phyloP scores from a whole-genome alignment of 352 stramenopile species.

The Globisporangium apiculatum region DNA sequence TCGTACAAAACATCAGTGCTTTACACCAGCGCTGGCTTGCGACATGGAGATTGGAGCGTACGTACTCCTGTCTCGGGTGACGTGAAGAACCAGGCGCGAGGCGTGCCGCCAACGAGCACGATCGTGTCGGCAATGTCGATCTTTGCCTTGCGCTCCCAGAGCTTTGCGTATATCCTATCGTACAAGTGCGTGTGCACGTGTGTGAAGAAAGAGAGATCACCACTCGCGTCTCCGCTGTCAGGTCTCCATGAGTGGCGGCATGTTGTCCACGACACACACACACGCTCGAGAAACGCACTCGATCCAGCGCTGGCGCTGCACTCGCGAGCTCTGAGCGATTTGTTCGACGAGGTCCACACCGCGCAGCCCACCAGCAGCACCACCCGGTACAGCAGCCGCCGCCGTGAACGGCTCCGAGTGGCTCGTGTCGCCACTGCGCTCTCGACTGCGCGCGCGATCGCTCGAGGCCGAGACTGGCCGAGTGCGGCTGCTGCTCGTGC shows the following conservation, averaged over 20 bases:
- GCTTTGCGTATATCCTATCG: constrained; percentile 37
- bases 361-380: constrained; percentile 9
- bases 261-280: too few species aligned
- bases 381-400: background rate
- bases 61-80: constrained; percentile 43
- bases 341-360: constrained; percentile 49
- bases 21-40: too few species aligned
- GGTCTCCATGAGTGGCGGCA: too few species aligned
- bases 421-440: background rate
- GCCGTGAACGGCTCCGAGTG: background rate
- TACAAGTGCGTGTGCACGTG: background rate
- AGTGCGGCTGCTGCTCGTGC: background rate
- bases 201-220: background rate
- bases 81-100: constrained; percentile 54
- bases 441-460: background rate
- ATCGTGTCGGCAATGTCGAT: constrained; percentile 57
- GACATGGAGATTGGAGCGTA: background rate
- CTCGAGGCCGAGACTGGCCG: background rate
- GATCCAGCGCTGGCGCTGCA: constrained; percentile 50
- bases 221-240: background rate
- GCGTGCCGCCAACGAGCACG: constrained; percentile 32
- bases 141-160: constrained; percentile 53
- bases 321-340: constrained; percentile 29
- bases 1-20: too few species aligned
- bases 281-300: constrained; percentile 21